A percentile compares a stretch with the other conserved stretches of the same genome.
Evolutionary conservation across 371 early-diverging fungal genomes (phyloP).

Genomic region (Mucor saturninus): DNA sequence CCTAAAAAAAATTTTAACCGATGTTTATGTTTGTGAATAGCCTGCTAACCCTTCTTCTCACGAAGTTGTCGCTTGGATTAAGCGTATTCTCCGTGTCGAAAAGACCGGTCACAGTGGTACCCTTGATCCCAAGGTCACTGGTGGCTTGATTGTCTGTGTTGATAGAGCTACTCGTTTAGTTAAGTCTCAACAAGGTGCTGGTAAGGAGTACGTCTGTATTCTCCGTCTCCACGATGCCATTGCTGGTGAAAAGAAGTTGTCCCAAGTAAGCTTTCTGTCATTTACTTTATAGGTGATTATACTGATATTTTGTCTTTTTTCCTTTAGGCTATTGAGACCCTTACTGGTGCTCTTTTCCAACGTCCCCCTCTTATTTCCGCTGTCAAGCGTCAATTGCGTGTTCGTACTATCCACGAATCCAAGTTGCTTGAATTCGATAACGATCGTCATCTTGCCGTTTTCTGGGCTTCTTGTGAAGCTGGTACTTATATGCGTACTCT

Average conservation of each 20-base stretch:
- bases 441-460: slow-evolving; percentile 94
- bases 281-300: too few species aligned
- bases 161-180: slow-evolving; percentile 99
- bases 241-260: slow-evolving; percentile 86
- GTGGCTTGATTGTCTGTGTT: slow-evolving; percentile 98
- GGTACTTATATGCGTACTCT: slow-evolving; percentile 99
- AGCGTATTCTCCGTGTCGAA: slow-evolving; percentile 97
- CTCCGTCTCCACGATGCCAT: slow-evolving; percentile 95
- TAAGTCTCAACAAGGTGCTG: slow-evolving; percentile 99
- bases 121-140: slow-evolving; percentile 99
- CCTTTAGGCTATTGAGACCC: slow-evolving; percentile 83
- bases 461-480: slow-evolving; percentile 99
- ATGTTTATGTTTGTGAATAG: slow-evolving; percentile 56
- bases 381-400: slow-evolving; percentile 99
- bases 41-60: slow-evolving; percentile 99
- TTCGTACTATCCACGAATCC: slow-evolving; percentile 97
- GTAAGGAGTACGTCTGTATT: slow-evolving; percentile 99
- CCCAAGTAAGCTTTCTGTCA: slow-evolving; percentile 50
- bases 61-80: slow-evolving; percentile 99
- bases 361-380: slow-evolving; percentile 99
- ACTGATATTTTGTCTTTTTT: too few species aligned
- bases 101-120: slow-evolving; percentile 99
- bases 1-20: background rate
- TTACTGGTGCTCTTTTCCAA: slow-evolving; percentile 99
- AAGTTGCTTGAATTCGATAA: slow-evolving; percentile 97